A percentile compares a stretch with the other conserved stretches of the same genome.
These are phyloP conservation scores for Aspergillus pseudoglaucus DNA, from an alignment of 2,329 filamentous ascomycete species.

Conservation along the genomic window DNA sequence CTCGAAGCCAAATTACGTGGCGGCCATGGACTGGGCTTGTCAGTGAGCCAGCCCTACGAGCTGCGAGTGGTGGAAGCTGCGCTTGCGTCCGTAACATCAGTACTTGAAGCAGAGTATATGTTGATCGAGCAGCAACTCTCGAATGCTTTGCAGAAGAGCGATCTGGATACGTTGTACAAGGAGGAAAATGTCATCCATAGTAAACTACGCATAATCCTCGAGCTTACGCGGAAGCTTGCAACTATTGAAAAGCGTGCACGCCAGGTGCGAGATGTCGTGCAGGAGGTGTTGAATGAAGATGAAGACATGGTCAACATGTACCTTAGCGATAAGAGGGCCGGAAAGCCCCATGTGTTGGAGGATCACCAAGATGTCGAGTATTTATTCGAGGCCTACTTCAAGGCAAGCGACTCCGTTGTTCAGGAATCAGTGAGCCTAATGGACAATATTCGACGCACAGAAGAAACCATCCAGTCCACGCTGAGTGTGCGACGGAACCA, in stretches of 20 bases:
- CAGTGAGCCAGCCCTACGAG: conserved; percentile 25
- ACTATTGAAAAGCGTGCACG: conserved; percentile 27
- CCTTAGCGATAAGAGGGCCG: conserved; percentile 24
- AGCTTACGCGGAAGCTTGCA: conserved; percentile 19
- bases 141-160: conserved; percentile 3
- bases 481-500: conserved; percentile 33
- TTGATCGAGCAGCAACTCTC: conserved; percentile 13
- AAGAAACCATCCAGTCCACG: conserved; percentile 27
- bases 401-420: conserved; percentile 27
- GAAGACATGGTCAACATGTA: conserved; percentile 34
- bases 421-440: conserved; percentile 22
- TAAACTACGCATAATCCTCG: conserved; percentile 20
- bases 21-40: conserved; percentile 9
- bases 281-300: conserved; percentile 30
- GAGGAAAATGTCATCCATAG: conserved; percentile 15
- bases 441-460: conserved; percentile 24
- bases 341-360: conserved; percentile 19
- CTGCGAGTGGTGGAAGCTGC: conserved; percentile 31
- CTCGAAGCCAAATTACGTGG: conserved; percentile 19
- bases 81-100: conserved; percentile 26
- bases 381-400: conserved; percentile 32
- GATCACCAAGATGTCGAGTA: conserved; percentile 36
- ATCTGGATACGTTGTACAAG: conserved; percentile 5
- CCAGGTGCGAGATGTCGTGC: conserved; percentile 27
- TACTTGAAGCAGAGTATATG: conserved; percentile 27